Evolutionary conservation across 2,329 filamentous ascomycete species (phyloP).

Genomic region (Penicillium crustosum): DNA sequence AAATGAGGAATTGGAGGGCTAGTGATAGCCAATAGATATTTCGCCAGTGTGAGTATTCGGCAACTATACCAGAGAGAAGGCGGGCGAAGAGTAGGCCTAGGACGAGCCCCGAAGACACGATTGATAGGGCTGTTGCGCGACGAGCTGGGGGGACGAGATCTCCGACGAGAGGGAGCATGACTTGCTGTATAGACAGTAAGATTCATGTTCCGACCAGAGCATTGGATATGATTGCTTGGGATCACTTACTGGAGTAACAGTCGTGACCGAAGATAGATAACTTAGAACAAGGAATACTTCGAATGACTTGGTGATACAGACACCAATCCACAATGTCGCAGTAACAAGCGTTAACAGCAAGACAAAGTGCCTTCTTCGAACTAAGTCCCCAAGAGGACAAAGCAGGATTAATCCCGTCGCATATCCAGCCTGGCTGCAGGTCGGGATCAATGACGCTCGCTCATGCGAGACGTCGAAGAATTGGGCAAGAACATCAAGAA

Average conservation of each 20-base stretch:
- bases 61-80: slow-evolving; percentile 71
- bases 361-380: slow-evolving; percentile 69
- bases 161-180: slow-evolving; percentile 78
- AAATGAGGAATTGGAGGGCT: slow-evolving; percentile 67
- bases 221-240: neutral
- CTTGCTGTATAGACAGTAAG: slow-evolving; percentile 41
- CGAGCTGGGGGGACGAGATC: slow-evolving; percentile 71
- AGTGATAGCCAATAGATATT: slow-evolving; percentile 77
- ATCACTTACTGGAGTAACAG: slow-evolving; percentile 63
- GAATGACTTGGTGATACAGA: slow-evolving; percentile 68
- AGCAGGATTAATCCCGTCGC: slow-evolving; percentile 71
- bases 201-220: no score
- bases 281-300: slow-evolving; percentile 66
- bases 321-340: slow-evolving; percentile 64
- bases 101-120: slow-evolving; percentile 73
- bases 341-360: slow-evolving; percentile 67
- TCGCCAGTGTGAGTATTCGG: slow-evolving; percentile 72
- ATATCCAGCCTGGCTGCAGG: slow-evolving; percentile 77
- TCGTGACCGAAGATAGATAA: slow-evolving; percentile 73
- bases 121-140: slow-evolving; percentile 67
- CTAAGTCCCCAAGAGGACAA: slow-evolving; percentile 70
- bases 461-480: slow-evolving; percentile 72
- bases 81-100: slow-evolving; percentile 75
- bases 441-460: slow-evolving; percentile 66
- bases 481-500: slow-evolving; percentile 70